A percentile compares a stretch with the other conserved stretches of the same genome.
Evolutionary conservation across 768 basidiomycete genomes (phyloP).

Genomic region (Antrodiella citrinella): DNA sequence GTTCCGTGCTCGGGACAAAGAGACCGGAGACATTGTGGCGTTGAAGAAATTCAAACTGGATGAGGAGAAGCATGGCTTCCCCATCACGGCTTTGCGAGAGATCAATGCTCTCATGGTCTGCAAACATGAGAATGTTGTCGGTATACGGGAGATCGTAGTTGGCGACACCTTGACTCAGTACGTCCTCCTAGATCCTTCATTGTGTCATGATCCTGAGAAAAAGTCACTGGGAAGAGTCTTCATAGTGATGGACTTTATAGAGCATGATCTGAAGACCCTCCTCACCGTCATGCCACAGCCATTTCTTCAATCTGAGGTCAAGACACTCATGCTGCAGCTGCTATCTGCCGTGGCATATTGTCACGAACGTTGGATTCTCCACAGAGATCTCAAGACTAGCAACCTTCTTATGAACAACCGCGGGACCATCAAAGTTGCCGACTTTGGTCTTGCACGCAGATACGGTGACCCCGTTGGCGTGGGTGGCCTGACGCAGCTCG

Average conservation of each 20-base stretch:
- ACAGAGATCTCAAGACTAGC: conserved; percentile 95
- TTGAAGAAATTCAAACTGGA: conserved; percentile 97
- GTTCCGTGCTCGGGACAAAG: conserved; percentile 90
- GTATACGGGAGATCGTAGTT: conserved; percentile 95
- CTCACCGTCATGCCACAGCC: conserved; percentile 92
- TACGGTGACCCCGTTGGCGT: conserved; percentile 96
- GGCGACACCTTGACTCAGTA: conserved; percentile 98
- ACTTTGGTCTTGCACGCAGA: conserved; percentile 92
- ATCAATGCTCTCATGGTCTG: conserved; percentile 95
- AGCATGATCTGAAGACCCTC: conserved; percentile 97
- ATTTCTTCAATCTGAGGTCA: conserved; percentile 96
- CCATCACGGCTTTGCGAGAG: conserved; percentile 93
- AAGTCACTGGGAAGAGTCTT: conserved; percentile 66
- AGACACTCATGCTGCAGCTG: conserved; percentile 91
- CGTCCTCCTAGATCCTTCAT: conserved; percentile 31
- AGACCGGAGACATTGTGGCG: conserved; percentile 93
- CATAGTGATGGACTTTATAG: conserved; percentile 99
- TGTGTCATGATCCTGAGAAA: conserved; percentile 1
- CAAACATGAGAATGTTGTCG: conserved; percentile 91
- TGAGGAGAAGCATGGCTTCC: conserved; percentile 98
- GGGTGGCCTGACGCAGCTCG: conserved; percentile 95
- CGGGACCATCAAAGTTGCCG: conserved; percentile 96
- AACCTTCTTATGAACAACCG: conserved; percentile 99
- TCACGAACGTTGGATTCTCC: conserved; percentile 95
- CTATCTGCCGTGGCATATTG: conserved; percentile 90